phyloP scores from a whole-genome alignment of 2,329 filamentous ascomycete genomes.

The Plenodomus biglobosus region DNA sequence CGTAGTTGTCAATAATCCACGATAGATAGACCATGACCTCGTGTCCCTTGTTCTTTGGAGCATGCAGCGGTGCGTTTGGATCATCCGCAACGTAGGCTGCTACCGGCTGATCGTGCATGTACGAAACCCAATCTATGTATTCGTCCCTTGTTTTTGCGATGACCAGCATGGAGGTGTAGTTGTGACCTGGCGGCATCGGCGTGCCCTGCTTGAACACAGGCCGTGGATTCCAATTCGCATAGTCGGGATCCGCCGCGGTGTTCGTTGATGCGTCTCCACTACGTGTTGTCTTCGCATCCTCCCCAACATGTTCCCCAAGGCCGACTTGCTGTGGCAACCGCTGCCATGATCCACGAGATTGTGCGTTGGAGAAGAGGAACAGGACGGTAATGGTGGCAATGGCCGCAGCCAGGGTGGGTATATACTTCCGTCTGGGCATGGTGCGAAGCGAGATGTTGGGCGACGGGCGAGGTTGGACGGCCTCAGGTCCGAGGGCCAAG shows the following conservation, averaged over 20 bases:
- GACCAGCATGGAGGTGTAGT: constrained; percentile 58
- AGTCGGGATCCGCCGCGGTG: constrained; percentile 30
- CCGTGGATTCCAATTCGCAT: constrained; percentile 44
- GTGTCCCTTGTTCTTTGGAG: constrained; percentile 61
- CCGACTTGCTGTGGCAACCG: constrained; percentile 46
- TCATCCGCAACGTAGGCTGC: constrained; percentile 59
- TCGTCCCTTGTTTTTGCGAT: constrained; percentile 56
- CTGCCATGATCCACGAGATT: constrained; percentile 40
- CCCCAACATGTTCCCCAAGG: constrained; percentile 41
- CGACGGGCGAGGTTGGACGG: constrained; percentile 1
- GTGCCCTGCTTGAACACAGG: constrained; percentile 37
- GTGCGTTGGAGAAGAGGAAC: constrained; percentile 44
- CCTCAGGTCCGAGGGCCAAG: background rate
- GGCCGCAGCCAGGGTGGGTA: constrained; percentile 36
- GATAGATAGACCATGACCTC: constrained; percentile 65
- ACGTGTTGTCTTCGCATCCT: constrained; percentile 11
- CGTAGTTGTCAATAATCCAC: constrained; percentile 64
- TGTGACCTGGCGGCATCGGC: constrained; percentile 47
- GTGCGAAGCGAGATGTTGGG: constrained; percentile 5
- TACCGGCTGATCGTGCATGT: constrained; percentile 52
- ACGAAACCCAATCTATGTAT: constrained; percentile 57
- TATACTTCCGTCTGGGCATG: constrained; percentile 34
- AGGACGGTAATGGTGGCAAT: constrained; percentile 40
- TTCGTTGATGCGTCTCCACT: constrained; percentile 3
- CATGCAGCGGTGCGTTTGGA: constrained; percentile 49